These are phyloP conservation scores for Geotrichum macrosporum DNA, from an alignment of 1,139 yeast genomes.

Conservation along the genomic window DNA sequence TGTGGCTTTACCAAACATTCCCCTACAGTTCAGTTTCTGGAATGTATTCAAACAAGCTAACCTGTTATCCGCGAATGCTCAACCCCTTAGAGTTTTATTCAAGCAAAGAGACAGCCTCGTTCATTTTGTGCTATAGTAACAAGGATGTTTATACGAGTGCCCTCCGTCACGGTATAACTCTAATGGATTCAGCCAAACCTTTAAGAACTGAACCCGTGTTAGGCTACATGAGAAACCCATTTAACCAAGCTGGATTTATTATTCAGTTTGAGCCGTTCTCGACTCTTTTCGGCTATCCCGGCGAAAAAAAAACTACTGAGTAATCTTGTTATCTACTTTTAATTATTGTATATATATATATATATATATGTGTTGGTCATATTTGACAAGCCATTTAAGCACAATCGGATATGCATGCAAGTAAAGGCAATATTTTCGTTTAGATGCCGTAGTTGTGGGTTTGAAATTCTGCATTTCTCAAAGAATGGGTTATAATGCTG, in stretches of 20 bases:
- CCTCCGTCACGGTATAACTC: constrained; percentile 4
- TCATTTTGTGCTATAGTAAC: constrained; percentile 9
- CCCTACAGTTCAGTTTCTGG: constrained; percentile 5
- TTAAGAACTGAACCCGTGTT: constrained; percentile 14
- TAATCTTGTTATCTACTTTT: too few relatives aligned
- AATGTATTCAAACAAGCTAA: constrained; percentile 8
- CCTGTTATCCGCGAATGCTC: constrained; percentile 11
- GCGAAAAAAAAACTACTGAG: too few relatives aligned
- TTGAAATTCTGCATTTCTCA: too few relatives aligned
- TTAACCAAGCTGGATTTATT: constrained; percentile 12
- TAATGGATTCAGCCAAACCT: not conserved
- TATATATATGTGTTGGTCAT: too few relatives aligned
- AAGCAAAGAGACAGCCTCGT: constrained; percentile 6
- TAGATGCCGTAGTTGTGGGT: too few relatives aligned
- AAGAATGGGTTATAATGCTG: too few relatives aligned
- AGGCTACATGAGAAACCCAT: constrained; percentile 13
- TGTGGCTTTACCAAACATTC: not conserved
- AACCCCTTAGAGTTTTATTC: constrained; percentile 13
- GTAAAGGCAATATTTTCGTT: too few relatives aligned
- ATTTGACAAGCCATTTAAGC: too few relatives aligned
- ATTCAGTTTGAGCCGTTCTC: constrained; percentile 12
- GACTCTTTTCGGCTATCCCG: too few relatives aligned
- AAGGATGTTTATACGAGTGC: constrained; percentile 7
- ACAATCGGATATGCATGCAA: too few relatives aligned
- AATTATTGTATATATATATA: too few relatives aligned